Evolutionary conservation across 2,329 filamentous ascomycete genomes (phyloP), one percentile per base, ranked within the genome.

Genomic region (Talaromyces amestolkiae): DNA sequence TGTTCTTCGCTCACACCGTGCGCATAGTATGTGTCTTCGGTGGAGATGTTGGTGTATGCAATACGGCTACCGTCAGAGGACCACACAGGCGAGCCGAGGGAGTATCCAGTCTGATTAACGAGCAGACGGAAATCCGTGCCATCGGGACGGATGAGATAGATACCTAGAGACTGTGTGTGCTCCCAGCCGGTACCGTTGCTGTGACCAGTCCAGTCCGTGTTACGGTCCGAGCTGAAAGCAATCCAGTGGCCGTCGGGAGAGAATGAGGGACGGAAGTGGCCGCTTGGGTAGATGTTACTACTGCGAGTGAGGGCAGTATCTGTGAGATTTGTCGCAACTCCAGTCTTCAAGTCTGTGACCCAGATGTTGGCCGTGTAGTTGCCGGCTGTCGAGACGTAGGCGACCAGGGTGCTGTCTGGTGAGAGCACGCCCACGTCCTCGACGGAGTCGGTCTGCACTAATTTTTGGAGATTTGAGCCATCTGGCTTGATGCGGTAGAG

Each of bases 131-230:
- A 45, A 45, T 45, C 41, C 8, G 41, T 45, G 41, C 41, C 41
- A n/a, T 45, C 41, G 10, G 41, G 41, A 45, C 41, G 41, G n/a
- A 45, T 45, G 41, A 45, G 41, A 19, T 45, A 45, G n/a, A 45
- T 45, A 9, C 77, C 77, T 3, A 81, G 71, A 19, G 73, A 71
- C 65, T 81, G 79, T 0, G 78, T 78, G 64, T 81, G 79, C 63
- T 80, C 74, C 79, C 79, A 80, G 33, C 79, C 70, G 5, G 74
- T 73, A 19, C 78, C 75, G 61, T 78, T 74, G 13, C 76, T 74
- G 64, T 82, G 79, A 0, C 80, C 79, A 3, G 72, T 73, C 79
- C 79, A 81, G 17, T 71, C 70, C 1, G 79, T 80, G 61, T 81
- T 80, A 33, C 76, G 74, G 58, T 81, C 78, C 2, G 79, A 81